A percentile compares a stretch with the other conserved stretches of the same genome.
These are phyloP conservation scores for Dendrobium chrysotoxum DNA, from an alignment of 106 monocot species.

Conservation along the genomic window DNA sequence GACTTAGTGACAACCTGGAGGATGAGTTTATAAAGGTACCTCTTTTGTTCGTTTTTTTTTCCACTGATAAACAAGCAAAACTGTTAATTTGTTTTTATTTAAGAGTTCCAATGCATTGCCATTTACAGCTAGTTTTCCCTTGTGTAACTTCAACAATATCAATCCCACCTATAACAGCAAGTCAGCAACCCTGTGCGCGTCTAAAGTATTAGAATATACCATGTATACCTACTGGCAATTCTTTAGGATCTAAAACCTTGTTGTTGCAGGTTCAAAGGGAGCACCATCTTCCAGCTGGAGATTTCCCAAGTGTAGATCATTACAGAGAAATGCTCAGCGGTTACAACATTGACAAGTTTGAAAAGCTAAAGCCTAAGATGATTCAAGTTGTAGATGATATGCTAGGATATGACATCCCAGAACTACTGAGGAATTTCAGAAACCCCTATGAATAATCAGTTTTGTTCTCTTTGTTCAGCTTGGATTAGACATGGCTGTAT, in stretches of 20 bases:
- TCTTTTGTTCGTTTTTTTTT: neutral
- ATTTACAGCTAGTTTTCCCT: too few relatives aligned
- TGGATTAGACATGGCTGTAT: neutral
- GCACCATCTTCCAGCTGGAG: constrained; percentile 66
- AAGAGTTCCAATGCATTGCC: too few relatives aligned
- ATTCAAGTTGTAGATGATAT: constrained; percentile 66
- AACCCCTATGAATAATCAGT: constrained; percentile 44
- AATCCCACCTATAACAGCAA: too few relatives aligned
- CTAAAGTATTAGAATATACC: too few relatives aligned
- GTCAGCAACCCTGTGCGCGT: too few relatives aligned
- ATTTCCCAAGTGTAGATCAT: constrained; percentile 61
- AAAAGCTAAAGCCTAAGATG: constrained; percentile 78
- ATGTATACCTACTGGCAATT: too few relatives aligned
- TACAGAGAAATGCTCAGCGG: constrained; percentile 59
- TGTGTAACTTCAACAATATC: too few relatives aligned
- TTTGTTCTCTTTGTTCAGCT: neutral
- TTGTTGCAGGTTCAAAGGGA: constrained; percentile 75
- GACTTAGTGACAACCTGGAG: constrained; percentile 67
- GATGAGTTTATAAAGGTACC: constrained; percentile 86
- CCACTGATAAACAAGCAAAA: too few relatives aligned
- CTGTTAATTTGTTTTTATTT: too few relatives aligned
- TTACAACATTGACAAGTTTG: constrained; percentile 80
- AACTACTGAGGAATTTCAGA: constrained; percentile 52
- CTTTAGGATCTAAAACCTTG: too few relatives aligned
- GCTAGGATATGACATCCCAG: constrained; percentile 68